A percentile compares a stretch with the other conserved stretches of the same genome.
phyloP scores from a whole-genome alignment of 164 flowering plant species.

The Aristolochia californica region DNA sequence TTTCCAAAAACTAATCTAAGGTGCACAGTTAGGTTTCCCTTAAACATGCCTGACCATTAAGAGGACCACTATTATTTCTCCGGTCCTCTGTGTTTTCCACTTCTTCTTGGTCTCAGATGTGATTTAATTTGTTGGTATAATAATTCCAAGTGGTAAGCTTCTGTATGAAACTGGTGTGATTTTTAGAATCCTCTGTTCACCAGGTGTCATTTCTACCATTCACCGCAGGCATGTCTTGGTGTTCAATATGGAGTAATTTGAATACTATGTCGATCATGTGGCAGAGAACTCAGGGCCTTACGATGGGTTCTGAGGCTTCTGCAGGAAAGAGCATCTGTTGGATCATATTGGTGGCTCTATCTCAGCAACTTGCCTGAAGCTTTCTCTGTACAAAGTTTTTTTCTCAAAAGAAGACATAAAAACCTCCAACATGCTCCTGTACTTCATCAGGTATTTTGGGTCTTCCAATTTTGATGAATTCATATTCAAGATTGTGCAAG shows the following conservation, averaged over 20 bases:
- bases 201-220: neutral
- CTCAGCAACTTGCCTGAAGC: conserved; percentile 95
- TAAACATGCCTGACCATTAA: too few relatives aligned
- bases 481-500: neutral
- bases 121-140: too few relatives aligned
- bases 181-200: too few relatives aligned
- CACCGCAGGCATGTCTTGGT: conserved; percentile 31
- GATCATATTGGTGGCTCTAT: conserved; percentile 98
- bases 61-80: too few relatives aligned
- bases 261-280: conserved; percentile 60
- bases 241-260: conserved; percentile 60
- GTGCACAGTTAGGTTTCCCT: too few relatives aligned
- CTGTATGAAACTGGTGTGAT: too few relatives aligned
- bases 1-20: too few relatives aligned
- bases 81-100: too few relatives aligned
- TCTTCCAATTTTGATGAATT: neutral
- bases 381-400: conserved; percentile 77
- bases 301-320: conserved; percentile 84
- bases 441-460: conserved; percentile 64
- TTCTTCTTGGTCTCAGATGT: too few relatives aligned
- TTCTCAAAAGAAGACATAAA: conserved; percentile 87
- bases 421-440: conserved; percentile 93
- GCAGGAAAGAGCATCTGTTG: conserved; percentile 70
- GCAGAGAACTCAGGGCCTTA: conserved; percentile 98
- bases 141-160: too few relatives aligned